Conservation (phyloP, 352 stramenopile species). For the Phytophthora pinifolia region DNA sequence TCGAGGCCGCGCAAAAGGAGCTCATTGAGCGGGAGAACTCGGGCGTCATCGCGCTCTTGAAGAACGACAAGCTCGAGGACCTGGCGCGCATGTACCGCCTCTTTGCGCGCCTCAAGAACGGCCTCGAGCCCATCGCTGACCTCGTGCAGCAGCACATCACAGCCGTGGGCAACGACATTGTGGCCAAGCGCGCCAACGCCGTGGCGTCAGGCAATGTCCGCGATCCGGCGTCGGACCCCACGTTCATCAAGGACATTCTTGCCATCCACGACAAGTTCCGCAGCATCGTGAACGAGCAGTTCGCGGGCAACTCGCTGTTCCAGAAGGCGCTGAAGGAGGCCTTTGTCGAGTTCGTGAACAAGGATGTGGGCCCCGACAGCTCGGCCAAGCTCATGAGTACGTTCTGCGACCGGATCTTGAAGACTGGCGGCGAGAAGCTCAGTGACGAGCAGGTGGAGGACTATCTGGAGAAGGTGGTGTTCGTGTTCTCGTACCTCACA, state of each 20-base stretch:
- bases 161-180: slow-evolving; percentile 84
- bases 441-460: slow-evolving; percentile 97
- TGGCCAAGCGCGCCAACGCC: slow-evolving; percentile 80
- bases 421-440: slow-evolving; percentile 98
- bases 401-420: slow-evolving; percentile 99
- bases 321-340: slow-evolving; percentile 99
- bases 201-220: slow-evolving; percentile 93
- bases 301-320: slow-evolving; percentile 96
- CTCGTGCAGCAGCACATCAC: slow-evolving; percentile 97
- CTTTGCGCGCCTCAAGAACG: slow-evolving; percentile 95
- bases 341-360: slow-evolving; percentile 99
- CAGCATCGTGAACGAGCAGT: slow-evolving; percentile 96
- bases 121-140: slow-evolving; percentile 95
- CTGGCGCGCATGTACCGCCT: slow-evolving; percentile 98
- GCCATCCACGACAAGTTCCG: slow-evolving; percentile 98
- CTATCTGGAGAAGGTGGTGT: slow-evolving; percentile 97
- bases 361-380: slow-evolving; percentile 96
- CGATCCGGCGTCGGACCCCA: slow-evolving; percentile 91
- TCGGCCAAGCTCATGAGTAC: slow-evolving; percentile 99
- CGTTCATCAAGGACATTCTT: slow-evolving; percentile 99
- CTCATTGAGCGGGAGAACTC: slow-evolving; percentile 98
- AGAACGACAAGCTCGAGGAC: slow-evolving; percentile 98
- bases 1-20: slow-evolving; percentile 94
- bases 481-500: slow-evolving; percentile 99
- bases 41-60: slow-evolving; percentile 94